A percentile compares a stretch with the other conserved stretches of the same genome.
Conservation (phyloP, 305 asterid species). For the Fraxinus ornus region DNA sequence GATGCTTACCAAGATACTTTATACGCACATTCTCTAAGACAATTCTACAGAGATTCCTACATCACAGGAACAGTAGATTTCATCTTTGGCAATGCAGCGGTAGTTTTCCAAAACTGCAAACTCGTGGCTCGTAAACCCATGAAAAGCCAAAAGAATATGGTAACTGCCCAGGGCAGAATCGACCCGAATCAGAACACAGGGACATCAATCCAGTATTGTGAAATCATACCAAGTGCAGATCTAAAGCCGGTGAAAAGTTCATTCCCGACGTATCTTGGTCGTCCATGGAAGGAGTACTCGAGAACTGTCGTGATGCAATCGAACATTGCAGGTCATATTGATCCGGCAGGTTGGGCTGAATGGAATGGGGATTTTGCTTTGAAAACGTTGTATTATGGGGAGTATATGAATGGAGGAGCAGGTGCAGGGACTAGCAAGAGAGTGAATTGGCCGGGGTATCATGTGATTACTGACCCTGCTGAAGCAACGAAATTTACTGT, state of each 20-base stretch:
- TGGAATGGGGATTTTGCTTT: slow-evolving; percentile 55
- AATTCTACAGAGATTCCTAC: slow-evolving; percentile 50
- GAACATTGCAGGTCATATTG: slow-evolving; percentile 31
- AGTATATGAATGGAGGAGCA: slow-evolving; percentile 50
- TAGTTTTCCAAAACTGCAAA: slow-evolving; percentile 45
- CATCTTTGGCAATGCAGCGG: slow-evolving; percentile 66
- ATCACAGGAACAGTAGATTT: slow-evolving; percentile 54
- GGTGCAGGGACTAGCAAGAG: slow-evolving; percentile 53
- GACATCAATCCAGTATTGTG: slow-evolving; percentile 47
- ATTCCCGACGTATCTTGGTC: slow-evolving; percentile 43
- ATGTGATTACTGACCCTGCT: slow-evolving; percentile 27
- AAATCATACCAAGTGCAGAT: slow-evolving; percentile 34
- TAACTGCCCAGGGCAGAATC: slow-evolving; percentile 59
- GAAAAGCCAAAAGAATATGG: slow-evolving; percentile 50
- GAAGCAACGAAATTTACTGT: slow-evolving; percentile 57
- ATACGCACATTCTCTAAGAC: slow-evolving; percentile 48
- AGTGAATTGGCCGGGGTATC: slow-evolving; percentile 55
- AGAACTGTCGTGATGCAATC: slow-evolving; percentile 54
- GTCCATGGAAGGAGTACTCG: slow-evolving; percentile 62
- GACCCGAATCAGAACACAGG: slow-evolving; percentile 63
- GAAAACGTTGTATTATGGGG: slow-evolving; percentile 53
- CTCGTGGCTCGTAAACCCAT: slow-evolving; percentile 38
- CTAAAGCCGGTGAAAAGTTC: slow-evolving; percentile 36
- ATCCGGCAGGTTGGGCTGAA: slow-evolving; percentile 56
- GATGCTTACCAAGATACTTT: slow-evolving; percentile 63